These are phyloP conservation scores for Trypanosomatidae sp. DNA, from an alignment of 208 protist genomes.

Conservation along the genomic window DNA sequence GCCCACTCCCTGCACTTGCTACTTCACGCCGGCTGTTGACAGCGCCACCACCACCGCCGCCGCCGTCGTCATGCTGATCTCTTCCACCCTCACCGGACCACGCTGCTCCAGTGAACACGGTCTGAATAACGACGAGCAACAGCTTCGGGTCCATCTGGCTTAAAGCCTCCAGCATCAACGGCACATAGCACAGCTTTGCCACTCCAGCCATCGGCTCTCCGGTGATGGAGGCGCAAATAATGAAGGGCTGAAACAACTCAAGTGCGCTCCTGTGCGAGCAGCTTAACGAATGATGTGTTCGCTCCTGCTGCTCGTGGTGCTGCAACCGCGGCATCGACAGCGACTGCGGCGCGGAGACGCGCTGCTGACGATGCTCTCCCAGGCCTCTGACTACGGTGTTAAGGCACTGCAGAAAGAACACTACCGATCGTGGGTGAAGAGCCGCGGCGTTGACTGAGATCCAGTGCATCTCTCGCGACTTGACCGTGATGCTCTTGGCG, in stretches of 20 bases:
- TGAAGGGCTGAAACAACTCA: conserved; percentile 11
- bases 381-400: neutral
- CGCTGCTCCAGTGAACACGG: neutral
- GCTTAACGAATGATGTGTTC: neutral
- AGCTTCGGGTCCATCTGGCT: conserved; percentile 14
- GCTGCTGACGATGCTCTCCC: neutral
- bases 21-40: neutral
- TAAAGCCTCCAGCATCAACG: conserved; percentile 8
- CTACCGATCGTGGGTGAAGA: conserved; percentile 1
- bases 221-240: conserved; percentile 1
- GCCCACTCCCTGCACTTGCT: neutral
- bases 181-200: neutral
- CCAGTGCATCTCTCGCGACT: conserved; percentile 7
- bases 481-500: neutral
- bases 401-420: conserved; percentile 5
- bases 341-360: neutral
- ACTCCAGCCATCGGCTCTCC: neutral
- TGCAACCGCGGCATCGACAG: neutral
- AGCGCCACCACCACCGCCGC: no score
- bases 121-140: conserved; percentile 5
- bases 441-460: neutral
- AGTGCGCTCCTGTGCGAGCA: conserved; percentile 2
- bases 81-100: neutral
- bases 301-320: neutral
- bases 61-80: neutral